A percentile compares a stretch with the other conserved stretches of the same genome.
Evolutionary conservation across 306 rosid species (phyloP).

Genomic region (Cucumis cinereus): DNA sequence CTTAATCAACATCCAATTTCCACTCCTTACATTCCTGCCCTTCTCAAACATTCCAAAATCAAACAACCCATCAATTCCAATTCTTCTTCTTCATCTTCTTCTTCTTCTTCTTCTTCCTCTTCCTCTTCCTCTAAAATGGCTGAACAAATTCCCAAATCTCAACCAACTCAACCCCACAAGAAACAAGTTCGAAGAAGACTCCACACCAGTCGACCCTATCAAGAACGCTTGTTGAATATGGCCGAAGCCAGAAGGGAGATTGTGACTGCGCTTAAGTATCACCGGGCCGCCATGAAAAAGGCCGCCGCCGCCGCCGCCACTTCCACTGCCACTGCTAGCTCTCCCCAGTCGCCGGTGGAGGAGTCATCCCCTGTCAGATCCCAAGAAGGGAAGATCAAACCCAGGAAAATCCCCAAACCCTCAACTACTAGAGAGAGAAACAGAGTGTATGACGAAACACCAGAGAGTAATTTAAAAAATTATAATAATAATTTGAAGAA

Average conservation of each 20-base stretch:
- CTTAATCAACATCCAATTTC: constrained; percentile 28
- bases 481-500: neutral
- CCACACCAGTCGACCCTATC: constrained; percentile 73
- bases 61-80: constrained; percentile 26
- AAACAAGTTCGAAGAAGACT: constrained; percentile 83
- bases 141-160: neutral
- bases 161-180: constrained; percentile 34
- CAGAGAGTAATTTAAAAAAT: neutral
- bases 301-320: constrained; percentile 11
- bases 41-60: constrained; percentile 57
- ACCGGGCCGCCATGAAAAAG: constrained; percentile 79
- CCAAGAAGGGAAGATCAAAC: constrained; percentile 36
- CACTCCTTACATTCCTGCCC: constrained; percentile 51
- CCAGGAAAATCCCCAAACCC: constrained; percentile 34
- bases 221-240: constrained; percentile 73
- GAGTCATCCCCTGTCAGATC: constrained; percentile 14
- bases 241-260: constrained; percentile 93
- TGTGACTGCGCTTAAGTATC: constrained; percentile 79
- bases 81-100: neutral
- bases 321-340: no score
- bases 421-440: neutral
- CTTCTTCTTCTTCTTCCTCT: neutral
- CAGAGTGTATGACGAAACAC: neutral
- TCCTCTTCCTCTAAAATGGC: constrained; percentile 15
- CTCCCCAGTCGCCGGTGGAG: constrained; percentile 14